Conservation (phyloP, 2,329 filamentous ascomycete genomes). For the Davidsoniella eucalypti region DNA sequence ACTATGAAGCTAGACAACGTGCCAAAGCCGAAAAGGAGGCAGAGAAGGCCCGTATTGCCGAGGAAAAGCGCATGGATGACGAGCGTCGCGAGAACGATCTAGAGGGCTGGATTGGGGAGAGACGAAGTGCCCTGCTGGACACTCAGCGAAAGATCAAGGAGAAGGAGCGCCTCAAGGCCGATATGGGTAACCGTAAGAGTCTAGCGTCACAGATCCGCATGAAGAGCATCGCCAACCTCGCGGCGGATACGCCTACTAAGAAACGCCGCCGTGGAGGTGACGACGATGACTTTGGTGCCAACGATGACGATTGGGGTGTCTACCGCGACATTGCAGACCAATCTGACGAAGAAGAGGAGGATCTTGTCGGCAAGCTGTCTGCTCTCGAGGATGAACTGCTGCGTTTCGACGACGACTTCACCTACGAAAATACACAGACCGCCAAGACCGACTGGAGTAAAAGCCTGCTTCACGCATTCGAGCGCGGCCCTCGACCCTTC, state of each 20-base stretch:
- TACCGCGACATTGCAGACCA: slow-evolving; percentile 85
- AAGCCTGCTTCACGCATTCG: slow-evolving; percentile 74
- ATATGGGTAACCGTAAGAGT: slow-evolving; percentile 91
- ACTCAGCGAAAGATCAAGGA: slow-evolving; percentile 79
- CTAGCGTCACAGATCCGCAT: slow-evolving; percentile 92
- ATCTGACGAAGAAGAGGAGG: slow-evolving; percentile 78
- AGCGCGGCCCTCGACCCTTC: slow-evolving; percentile 74
- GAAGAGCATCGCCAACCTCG: slow-evolving; percentile 94
- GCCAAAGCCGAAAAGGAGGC: slow-evolving; percentile 92
- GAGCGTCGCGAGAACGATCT: slow-evolving; percentile 73
- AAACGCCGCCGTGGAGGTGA: slow-evolving; percentile 77
- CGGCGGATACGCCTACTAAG: slow-evolving; percentile 70
- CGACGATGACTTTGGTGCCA: slow-evolving; percentile 90
- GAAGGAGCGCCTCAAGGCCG: slow-evolving; percentile 78
- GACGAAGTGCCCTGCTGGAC: slow-evolving; percentile 53
- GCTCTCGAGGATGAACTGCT: slow-evolving; percentile 71
- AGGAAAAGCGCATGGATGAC: slow-evolving; percentile 69
- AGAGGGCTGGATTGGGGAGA: slow-evolving; percentile 73
- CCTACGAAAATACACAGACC: slow-evolving; percentile 79
- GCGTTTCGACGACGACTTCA: slow-evolving; percentile 73
- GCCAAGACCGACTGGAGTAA: slow-evolving; percentile 94
- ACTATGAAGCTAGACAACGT: slow-evolving; percentile 80
- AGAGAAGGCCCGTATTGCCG: slow-evolving; percentile 68
- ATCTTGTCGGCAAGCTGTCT: slow-evolving; percentile 58
- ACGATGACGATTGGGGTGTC: slow-evolving; percentile 96